These are phyloP conservation scores for Apiospora pterosperma DNA, from an alignment of 2,329 filamentous ascomycete species.

Conservation along the genomic window DNA sequence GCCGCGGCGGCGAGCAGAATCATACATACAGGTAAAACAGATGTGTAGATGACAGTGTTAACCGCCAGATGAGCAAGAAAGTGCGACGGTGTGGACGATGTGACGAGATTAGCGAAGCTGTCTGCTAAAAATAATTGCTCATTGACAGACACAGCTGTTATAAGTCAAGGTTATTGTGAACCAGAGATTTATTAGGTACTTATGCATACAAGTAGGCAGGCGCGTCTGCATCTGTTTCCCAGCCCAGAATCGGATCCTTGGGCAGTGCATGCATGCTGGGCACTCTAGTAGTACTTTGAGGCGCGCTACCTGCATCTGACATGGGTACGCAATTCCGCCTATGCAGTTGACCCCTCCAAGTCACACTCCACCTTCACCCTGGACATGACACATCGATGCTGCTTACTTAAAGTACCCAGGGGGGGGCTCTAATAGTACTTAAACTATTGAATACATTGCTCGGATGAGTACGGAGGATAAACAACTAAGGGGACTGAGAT, in stretches of 20 bases:
- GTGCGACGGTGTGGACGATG: background rate
- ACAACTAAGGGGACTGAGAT: background rate
- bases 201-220: background rate
- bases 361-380: background rate
- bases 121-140: background rate
- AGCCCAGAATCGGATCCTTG: constrained; percentile 1
- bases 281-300: no score
- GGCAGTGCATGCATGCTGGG: background rate
- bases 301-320: constrained; percentile 1
- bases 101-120: background rate
- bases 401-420: background rate
- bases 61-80: background rate
- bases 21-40: background rate
- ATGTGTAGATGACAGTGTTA: background rate
- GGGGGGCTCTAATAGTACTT: no score
- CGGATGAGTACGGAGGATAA: background rate
- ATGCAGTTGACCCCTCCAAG: constrained; percentile 1
- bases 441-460: background rate
- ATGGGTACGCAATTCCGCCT: background rate
- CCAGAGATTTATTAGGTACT: background rate
- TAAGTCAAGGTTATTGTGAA: no score
- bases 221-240: background rate
- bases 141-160: no score
- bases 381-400: background rate
- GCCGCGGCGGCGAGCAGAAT: background rate